These are phyloP conservation scores for Fomitiporia mediterranea DNA, from an alignment of 1,284 basidiomycete genomes.

Conservation along the genomic window DNA sequence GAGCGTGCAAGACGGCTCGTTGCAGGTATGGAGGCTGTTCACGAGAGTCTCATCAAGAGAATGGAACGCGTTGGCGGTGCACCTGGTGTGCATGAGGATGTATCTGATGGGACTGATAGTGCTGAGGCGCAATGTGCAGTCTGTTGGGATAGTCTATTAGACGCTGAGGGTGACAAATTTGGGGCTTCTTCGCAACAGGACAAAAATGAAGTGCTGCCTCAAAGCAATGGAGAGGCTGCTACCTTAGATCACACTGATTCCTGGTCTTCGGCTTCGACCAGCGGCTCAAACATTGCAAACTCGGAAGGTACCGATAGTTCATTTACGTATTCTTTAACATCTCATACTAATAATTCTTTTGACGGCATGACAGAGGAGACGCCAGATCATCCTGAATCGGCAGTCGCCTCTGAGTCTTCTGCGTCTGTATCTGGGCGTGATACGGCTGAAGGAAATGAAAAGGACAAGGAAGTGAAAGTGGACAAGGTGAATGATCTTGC, in stretches of 20 bases:
- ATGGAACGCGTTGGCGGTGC: slow-evolving; percentile 54
- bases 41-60: slow-evolving; percentile 58
- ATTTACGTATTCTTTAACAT: not conserved
- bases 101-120: slow-evolving; percentile 31
- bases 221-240: not conserved
- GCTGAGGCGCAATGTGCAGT: slow-evolving; percentile 59
- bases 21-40: slow-evolving; percentile 59
- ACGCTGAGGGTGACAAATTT: slow-evolving; percentile 43
- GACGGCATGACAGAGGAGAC: not conserved
- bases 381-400: not conserved
- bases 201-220: slow-evolving; percentile 25
- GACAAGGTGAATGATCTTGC: slow-evolving; percentile 3
- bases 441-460: slow-evolving; percentile 20
- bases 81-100: slow-evolving; percentile 34
- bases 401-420: not conserved
- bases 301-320: slow-evolving; percentile 4
- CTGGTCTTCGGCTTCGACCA: not conserved
- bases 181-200: slow-evolving; percentile 18
- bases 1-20: slow-evolving; percentile 58
- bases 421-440: not conserved
- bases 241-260: slow-evolving; percentile 17
- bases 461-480: slow-evolving; percentile 16
- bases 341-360: not conserved
- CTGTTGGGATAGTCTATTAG: slow-evolving; percentile 65
- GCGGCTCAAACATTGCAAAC: not conserved